Percentiles rank a stretch among this genome's conserved stretches.
Evolutionary conservation across 495 filamentous ascomycete genomes (phyloP).

Genomic region (Aspergillus asperescens): DNA sequence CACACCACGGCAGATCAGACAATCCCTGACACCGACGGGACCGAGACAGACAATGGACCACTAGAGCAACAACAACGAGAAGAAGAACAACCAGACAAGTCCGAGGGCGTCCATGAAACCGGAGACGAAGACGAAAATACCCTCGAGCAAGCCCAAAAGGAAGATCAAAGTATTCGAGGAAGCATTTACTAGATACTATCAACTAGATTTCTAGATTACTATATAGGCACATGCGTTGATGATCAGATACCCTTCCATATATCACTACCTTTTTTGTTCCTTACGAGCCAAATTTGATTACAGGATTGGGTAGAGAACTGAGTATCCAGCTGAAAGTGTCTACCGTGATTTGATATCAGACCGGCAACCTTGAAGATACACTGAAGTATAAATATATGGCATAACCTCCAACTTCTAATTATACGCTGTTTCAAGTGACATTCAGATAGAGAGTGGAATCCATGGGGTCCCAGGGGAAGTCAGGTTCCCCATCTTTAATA

Average conservation of each 20-base stretch:
- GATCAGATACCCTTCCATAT: neutral
- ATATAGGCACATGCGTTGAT: neutral
- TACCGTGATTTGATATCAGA: too few species aligned
- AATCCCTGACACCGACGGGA: constrained; percentile 1
- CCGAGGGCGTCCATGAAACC: neutral
- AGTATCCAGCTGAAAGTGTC: too few species aligned
- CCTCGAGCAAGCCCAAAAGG: neutral
- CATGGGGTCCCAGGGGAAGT: neutral
- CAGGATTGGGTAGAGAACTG: too few species aligned
- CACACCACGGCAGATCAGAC: neutral
- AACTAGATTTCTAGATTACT: neutral
- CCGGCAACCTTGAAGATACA: too few species aligned
- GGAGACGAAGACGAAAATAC: neutral
- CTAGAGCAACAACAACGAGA: neutral
- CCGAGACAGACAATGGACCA: constrained; percentile 1
- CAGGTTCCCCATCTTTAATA: constrained; percentile 8
- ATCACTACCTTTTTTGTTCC: neutral
- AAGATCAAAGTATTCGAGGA: constrained; percentile 37
- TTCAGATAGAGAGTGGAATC: constrained; percentile 6
- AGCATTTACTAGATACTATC: constrained; percentile 33
- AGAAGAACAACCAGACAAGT: neutral
- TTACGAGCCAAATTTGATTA: neutral
- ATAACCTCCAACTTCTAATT: too few species aligned
- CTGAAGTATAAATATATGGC: too few species aligned
- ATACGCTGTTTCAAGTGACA: too few species aligned